phyloP scores from a whole-genome alignment of 129 eudicot genomes.

The Flaveria bidentis region DNA sequence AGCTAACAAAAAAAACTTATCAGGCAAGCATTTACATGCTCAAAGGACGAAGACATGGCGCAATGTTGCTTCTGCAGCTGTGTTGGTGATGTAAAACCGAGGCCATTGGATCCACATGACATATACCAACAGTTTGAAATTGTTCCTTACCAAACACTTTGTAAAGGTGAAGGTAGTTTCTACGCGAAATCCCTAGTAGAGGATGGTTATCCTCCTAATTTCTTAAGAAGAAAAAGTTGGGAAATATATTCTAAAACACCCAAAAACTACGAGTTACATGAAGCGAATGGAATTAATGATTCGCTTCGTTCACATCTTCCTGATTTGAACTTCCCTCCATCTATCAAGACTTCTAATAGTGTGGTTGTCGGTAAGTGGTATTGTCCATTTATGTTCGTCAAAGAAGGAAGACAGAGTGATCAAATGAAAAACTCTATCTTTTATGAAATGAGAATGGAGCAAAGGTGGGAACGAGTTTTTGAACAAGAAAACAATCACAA shows the following conservation, averaged over 20 bases:
- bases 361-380: slow-evolving; percentile 78
- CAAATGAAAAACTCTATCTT: slow-evolving; percentile 51
- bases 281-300: slow-evolving; percentile 56
- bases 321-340: slow-evolving; percentile 30
- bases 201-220: slow-evolving; percentile 60
- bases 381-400: slow-evolving; percentile 67
- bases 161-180: slow-evolving; percentile 35
- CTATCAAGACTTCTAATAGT: slow-evolving; percentile 34
- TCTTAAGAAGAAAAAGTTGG: slow-evolving; percentile 57
- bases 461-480: slow-evolving; percentile 59
- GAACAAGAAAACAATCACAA: slow-evolving; percentile 24
- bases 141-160: not conserved
- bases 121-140: slow-evolving; percentile 64
- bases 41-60: slow-evolving; percentile 62
- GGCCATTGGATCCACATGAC: slow-evolving; percentile 54
- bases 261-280: slow-evolving; percentile 38
- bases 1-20: not conserved
- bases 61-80: slow-evolving; percentile 49
- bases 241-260: slow-evolving; percentile 43
- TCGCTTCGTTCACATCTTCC: slow-evolving; percentile 58
- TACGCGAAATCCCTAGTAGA: slow-evolving; percentile 47
- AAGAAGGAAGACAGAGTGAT: slow-evolving; percentile 43
- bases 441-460: slow-evolving; percentile 54
- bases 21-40: slow-evolving; percentile 61
- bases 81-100: slow-evolving; percentile 56